Percentiles rank a stretch among this genome's conserved stretches.
phyloP scores from a whole-genome alignment of 495 filamentous ascomycete genomes.

The Collariella sp. region DNA sequence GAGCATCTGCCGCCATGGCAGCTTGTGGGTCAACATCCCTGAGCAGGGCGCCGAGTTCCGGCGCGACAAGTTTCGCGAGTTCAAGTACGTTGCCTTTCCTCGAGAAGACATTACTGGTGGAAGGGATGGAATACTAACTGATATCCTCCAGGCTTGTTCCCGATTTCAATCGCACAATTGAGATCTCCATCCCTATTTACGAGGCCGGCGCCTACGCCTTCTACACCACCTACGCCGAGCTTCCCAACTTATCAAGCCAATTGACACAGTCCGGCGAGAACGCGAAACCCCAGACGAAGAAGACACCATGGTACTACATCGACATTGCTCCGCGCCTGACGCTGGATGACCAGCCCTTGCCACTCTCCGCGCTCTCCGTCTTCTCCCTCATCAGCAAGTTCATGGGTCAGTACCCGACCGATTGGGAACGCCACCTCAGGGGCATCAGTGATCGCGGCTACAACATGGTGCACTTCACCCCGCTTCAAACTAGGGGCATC shows the following conservation, averaged over 20 bases:
- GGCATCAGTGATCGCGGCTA: constrained; percentile 86
- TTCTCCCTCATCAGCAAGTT: constrained; percentile 97
- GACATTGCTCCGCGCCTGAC: constrained; percentile 82
- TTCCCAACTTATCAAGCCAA: constrained; percentile 65
- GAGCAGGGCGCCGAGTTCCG: constrained; percentile 62
- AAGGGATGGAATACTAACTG: background rate
- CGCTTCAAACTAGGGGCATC: constrained; percentile 74
- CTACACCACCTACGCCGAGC: constrained; percentile 84
- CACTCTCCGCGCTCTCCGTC: constrained; percentile 77
- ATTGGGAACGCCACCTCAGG: constrained; percentile 81
- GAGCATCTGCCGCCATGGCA: constrained; percentile 88
- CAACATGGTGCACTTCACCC: constrained; percentile 99
- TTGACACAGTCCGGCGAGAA: constrained; percentile 30
- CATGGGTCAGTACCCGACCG: constrained; percentile 81
- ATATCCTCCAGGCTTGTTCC: constrained; percentile 59
- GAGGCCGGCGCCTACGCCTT: constrained; percentile 89
- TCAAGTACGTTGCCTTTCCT: constrained; percentile 54
- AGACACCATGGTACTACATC: constrained; percentile 75
- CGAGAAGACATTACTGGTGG: background rate
- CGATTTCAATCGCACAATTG: constrained; percentile 83
- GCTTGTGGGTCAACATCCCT: constrained; percentile 93
- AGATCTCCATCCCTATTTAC: constrained; percentile 79
- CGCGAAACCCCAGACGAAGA: constrained; percentile 41
- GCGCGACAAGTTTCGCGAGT: constrained; percentile 70
- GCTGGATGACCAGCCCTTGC: constrained; percentile 58